Percentiles rank a stretch among this genome's conserved stretches.
These are phyloP conservation scores for Sporothrix sp. DNA, from an alignment of 2,329 filamentous ascomycete genomes.

Conservation along the genomic window DNA sequence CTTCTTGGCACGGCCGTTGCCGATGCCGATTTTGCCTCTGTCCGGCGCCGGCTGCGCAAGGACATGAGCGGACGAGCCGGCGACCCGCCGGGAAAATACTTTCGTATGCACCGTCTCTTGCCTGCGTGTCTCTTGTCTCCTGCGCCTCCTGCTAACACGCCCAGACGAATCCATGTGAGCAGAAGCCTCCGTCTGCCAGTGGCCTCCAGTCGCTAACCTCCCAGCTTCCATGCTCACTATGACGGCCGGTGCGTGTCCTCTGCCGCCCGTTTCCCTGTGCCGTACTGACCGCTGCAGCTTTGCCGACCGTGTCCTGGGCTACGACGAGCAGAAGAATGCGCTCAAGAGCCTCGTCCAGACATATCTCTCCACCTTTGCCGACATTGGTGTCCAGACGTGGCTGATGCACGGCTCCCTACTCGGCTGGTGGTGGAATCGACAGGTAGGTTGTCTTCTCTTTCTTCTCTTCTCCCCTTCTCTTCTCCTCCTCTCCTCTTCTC, in stretches of 20 bases:
- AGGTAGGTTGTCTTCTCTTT: slow-evolving; percentile 23
- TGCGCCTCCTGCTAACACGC: not conserved
- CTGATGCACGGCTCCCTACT: slow-evolving; percentile 75
- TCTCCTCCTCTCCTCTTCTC: not conserved
- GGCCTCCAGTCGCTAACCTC: too few relatives aligned
- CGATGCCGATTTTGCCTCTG: slow-evolving; percentile 18
- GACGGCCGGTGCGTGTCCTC: slow-evolving; percentile 24
- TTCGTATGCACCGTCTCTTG: slow-evolving; percentile 21
- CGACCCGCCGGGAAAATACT: slow-evolving; percentile 25
- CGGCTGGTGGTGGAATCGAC: slow-evolving; percentile 77
- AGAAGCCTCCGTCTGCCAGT: not conserved
- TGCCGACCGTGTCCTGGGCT: slow-evolving; percentile 29
- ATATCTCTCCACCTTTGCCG: slow-evolving; percentile 58
- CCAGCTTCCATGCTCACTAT: slow-evolving; percentile 29
- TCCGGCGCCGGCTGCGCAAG: slow-evolving; percentile 20
- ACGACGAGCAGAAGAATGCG: slow-evolving; percentile 50
- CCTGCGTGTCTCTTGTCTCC: too few relatives aligned
- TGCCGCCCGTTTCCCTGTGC: slow-evolving; percentile 10
- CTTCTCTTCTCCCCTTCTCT: not conserved
- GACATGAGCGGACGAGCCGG: slow-evolving; percentile 16
- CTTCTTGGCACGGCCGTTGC: slow-evolving; percentile 13
- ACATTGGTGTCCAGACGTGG: slow-evolving; percentile 66
- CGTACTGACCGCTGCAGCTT: slow-evolving; percentile 23
- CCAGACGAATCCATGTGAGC: slow-evolving; percentile 12
- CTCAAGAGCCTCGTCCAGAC: slow-evolving; percentile 59